Conservation (phyloP, 83 land plant species). For the Isoetes engelmannii region DNA sequence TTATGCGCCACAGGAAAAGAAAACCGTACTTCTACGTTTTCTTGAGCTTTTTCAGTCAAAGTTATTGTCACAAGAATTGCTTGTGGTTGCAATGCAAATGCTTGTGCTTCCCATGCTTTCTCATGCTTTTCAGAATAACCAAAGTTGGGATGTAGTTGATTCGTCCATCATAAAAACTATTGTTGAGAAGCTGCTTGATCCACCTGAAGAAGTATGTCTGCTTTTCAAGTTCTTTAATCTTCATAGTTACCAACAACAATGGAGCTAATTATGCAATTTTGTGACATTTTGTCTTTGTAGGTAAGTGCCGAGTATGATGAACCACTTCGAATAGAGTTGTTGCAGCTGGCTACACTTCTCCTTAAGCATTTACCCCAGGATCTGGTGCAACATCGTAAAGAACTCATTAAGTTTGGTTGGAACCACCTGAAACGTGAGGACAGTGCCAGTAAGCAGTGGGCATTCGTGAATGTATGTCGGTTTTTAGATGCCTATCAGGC, state of each 20-base stretch:
- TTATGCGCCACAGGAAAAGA: slow-evolving; percentile 83
- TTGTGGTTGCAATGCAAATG: slow-evolving; percentile 95
- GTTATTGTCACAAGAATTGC: slow-evolving; percentile 67
- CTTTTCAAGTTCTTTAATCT: background rate
- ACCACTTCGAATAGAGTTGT: slow-evolving; percentile 79
- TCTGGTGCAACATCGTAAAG: slow-evolving; percentile 85
- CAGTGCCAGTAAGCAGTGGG: slow-evolving; percentile 99
- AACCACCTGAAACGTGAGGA: slow-evolving; percentile 95
- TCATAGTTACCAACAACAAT: too few species aligned
- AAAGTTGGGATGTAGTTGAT: slow-evolving; percentile 94
- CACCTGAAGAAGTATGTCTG: slow-evolving; percentile 86
- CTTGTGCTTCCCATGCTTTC: slow-evolving; percentile 95
- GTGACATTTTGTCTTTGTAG: slow-evolving; percentile 23
- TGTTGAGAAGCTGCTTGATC: slow-evolving; percentile 95
- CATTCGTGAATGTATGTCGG: slow-evolving; percentile 99
- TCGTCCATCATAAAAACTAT: slow-evolving; percentile 71
- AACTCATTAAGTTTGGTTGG: slow-evolving; percentile 97
- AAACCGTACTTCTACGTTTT: slow-evolving; percentile 71
- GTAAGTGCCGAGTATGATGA: slow-evolving; percentile 96
- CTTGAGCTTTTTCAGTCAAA: slow-evolving; percentile 79
- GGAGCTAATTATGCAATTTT: background rate
- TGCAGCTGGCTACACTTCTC: slow-evolving; percentile 88
- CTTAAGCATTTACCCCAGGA: slow-evolving; percentile 81
- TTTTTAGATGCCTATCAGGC: slow-evolving; percentile 93
- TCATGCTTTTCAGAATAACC: slow-evolving; percentile 83